Evolutionary conservation across 164 flowering plant species (phyloP).

Genomic region (Vitis labrusca): DNA sequence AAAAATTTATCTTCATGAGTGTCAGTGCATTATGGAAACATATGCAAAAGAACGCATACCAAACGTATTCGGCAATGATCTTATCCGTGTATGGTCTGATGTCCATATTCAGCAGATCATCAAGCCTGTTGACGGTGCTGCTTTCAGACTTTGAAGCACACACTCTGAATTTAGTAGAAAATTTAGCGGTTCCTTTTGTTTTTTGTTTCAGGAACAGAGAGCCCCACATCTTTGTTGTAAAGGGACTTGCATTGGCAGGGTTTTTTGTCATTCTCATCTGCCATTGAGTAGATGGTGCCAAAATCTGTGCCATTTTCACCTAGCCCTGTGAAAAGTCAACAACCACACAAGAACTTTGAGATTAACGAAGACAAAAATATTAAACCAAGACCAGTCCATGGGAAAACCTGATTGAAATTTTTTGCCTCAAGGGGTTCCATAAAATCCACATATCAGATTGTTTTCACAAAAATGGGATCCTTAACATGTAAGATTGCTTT

Average conservation of each 20-base stretch:
- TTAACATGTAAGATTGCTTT: too few species aligned
- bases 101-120: conserved; percentile 79
- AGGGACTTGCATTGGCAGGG: conserved; percentile 36
- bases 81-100: conserved; percentile 79
- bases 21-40: neutral
- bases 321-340: conserved; percentile 14
- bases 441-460: too few species aligned
- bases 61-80: conserved; percentile 93
- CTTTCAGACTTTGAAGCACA: conserved; percentile 49
- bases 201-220: conserved; percentile 59
- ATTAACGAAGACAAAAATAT: neutral
- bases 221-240: conserved; percentile 62
- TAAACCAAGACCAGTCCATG: neutral
- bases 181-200: conserved; percentile 40
- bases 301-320: conserved; percentile 80
- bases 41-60: conserved; percentile 37
- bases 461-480: too few species aligned
- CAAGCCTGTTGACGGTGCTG: conserved; percentile 71
- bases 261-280: conserved; percentile 58
- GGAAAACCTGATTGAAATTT: too few species aligned
- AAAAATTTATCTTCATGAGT: neutral
- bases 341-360: neutral
- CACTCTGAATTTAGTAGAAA: conserved; percentile 56
- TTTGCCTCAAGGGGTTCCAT: too few species aligned
- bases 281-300: conserved; percentile 81